Percentiles rank a stretch among this genome's conserved stretches.
phyloP scores from a whole-genome alignment of 257 asterid species.

The Haberlea rhodopensis region DNA sequence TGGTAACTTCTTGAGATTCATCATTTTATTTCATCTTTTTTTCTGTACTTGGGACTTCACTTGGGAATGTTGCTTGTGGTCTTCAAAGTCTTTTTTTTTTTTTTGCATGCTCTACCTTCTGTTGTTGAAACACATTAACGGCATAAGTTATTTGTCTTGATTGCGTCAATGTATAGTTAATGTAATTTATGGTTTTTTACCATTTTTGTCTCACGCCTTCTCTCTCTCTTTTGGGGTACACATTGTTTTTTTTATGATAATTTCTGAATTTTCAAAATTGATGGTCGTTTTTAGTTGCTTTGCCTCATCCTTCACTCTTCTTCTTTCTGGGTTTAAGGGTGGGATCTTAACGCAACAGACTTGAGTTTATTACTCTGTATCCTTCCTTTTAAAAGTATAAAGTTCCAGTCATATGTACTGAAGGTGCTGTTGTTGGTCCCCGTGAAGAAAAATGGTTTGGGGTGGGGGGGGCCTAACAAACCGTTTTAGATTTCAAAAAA shows the following conservation, averaged over 20 bases:
- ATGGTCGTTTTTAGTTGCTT: too few relatives aligned
- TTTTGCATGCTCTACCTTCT: not conserved
- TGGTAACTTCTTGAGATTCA: constrained; percentile 44
- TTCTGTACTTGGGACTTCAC: not conserved
- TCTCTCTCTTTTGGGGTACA: too few relatives aligned
- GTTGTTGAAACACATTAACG: constrained; percentile 9
- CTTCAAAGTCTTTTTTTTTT: constrained; percentile 7
- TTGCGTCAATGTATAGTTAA: not conserved
- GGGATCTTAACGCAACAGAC: not conserved
- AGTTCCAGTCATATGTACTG: not conserved
- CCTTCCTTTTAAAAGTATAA: not conserved
- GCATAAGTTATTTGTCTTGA: constrained; percentile 6
- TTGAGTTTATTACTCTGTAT: not conserved
- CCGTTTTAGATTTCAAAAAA: too few relatives aligned
- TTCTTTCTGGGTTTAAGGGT: constrained; percentile 14
- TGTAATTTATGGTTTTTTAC: constrained; percentile 9
- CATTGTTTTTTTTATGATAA: too few relatives aligned
- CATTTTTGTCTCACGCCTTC: too few relatives aligned
- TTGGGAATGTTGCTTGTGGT: constrained; percentile 9
- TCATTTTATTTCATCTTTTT: constrained; percentile 7
- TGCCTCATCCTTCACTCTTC: constrained; percentile 20
- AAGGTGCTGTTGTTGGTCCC: too few relatives aligned
- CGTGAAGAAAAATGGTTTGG: too few relatives aligned
- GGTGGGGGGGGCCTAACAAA: too few relatives aligned
- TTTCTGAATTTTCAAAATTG: too few relatives aligned